Base-by-base conservation (phyloP, 768 basidiomycete genomes). In the Rhizopogon vinicolor region DNA sequence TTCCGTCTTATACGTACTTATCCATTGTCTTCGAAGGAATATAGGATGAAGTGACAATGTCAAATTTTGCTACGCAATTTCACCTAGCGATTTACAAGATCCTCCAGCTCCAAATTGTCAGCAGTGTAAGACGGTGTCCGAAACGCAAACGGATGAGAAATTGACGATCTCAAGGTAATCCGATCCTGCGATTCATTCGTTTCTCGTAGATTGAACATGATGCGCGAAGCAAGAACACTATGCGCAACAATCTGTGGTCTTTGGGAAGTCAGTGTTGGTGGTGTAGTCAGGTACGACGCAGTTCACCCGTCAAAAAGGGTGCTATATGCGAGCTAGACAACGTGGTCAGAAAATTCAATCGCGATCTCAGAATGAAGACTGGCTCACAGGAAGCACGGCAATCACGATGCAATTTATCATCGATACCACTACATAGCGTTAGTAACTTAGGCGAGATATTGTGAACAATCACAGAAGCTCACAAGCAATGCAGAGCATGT, bases 1-100 rank as follows among this genome's bases (percentile, higher is more conserved):
- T 80, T 81, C 53, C 78, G 80, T 5, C 82, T 82, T 58, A 22
- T 22, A 78, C 76, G 35, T 37, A 10, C 43, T 61, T 42, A 13
- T 33, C 3, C 7, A 33, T 9, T 33, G 10, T 8, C 31, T 33
- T 33, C 8, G 31, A 33, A 33, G 31, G 31, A 8, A 33, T 7
- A 8, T 33, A 33, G 7, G 6, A 25, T 25, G 25, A 25, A 25
- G 25, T 25, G 4, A 25, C 4, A 25, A 25, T 25, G 5, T 25
- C 25, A 25, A 25, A 31, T 31, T 31, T 31, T 31, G 9, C 31
- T 9, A 31, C 9, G 31, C 8, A 7, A 33, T 33, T 33, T 33
- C 31, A 1, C 8, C 31, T 3, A 33, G 31, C 7, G 12, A 12
- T 37, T 37, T 37, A 13, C 35, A 37, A 37, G 35, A 37, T 37